These are phyloP conservation scores for Talaromyces sp. DNA, from an alignment of 2,329 filamentous ascomycete species.

Conservation along the genomic window DNA sequence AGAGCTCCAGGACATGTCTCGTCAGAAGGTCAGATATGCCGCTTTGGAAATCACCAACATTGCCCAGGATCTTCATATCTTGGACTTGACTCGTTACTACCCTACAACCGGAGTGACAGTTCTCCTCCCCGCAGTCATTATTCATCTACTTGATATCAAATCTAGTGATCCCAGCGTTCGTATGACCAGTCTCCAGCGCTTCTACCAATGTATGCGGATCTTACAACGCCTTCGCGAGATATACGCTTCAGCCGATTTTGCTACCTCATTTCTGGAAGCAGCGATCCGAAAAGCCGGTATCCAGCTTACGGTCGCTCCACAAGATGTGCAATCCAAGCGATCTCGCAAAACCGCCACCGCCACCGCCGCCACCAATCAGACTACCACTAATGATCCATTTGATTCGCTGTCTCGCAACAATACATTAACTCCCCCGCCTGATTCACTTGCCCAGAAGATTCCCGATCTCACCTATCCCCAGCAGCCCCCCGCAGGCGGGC, in stretches of 20 bases:
- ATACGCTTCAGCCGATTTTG: conserved; percentile 92
- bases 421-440: conserved; percentile 45
- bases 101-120: conserved; percentile 91
- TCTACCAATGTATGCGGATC: conserved; percentile 89
- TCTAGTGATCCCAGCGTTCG: conserved; percentile 73
- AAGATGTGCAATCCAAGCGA: conserved; percentile 33
- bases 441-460: conserved; percentile 44
- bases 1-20: conserved; percentile 79
- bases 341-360: conserved; percentile 13
- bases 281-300: conserved; percentile 86
- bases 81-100: conserved; percentile 75
- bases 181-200: conserved; percentile 74
- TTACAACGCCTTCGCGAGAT: conserved; percentile 85
- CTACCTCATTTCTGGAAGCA: conserved; percentile 91
- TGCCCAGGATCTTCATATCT: conserved; percentile 72
- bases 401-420: conserved; percentile 29
- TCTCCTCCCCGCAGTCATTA: conserved; percentile 88
- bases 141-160: conserved; percentile 90
- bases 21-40: conserved; percentile 78
- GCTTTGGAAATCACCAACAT: conserved; percentile 85
- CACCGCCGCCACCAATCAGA: not conserved
- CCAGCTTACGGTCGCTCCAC: conserved; percentile 59
- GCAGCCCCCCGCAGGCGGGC: conserved; percentile 22
- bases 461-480: conserved; percentile 42
- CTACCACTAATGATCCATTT: conserved; percentile 16